Base-by-base conservation (phyloP, 495 filamentous ascomycete species). In the Aspergillus haitiensis region DNA sequence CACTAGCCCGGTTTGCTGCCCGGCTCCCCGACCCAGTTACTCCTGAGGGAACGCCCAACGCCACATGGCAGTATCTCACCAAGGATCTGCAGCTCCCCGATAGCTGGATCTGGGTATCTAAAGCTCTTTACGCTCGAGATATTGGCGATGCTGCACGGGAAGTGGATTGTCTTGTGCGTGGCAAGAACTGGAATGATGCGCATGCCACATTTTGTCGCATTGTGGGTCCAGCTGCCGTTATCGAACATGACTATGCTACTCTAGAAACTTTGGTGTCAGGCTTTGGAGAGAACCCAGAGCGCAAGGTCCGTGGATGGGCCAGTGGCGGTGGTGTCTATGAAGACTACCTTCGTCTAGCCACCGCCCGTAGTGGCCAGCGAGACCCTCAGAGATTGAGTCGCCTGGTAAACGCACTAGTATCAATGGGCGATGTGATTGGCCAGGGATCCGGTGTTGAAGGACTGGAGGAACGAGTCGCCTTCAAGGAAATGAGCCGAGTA, bases 41-140 rank as follows among this genome's bases (percentile, higher is more conserved):
- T 37, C 76, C 75, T 3, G 82, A 85, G 36, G 78, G 78, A 40
- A 63, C 75, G 7, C 70, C 74, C 39, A 61, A 73, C 58, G 47
- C 66, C 1, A 67, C 55, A 9, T 91, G 87, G 75, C 73, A 71
- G 13, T 81, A 81, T 21, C 79, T 95, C 0, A 76, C 80, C 5
- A 65, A 78, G 34, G 80, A 82, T 5, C 82, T 89, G 48, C 78
- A 86, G 54, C 79, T 98, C 52, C 89, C 92, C 5, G 79, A 78
- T 37, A 64, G 76, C 27, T 96, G 91, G 92, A 81, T 98, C 61
- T 93, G 87, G 84, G 84, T 91, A 55, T 90, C 93, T 32, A 92
- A 92, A 75, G 94, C 93, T 5, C 78, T 95, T 7, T 82, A 90
- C 66, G 91, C 90, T 59, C 85, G 91, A 40, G 80, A 85, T 58